phyloP scores from a whole-genome alignment of 2,329 filamentous ascomycete genomes.

The Ceratocystis albifundus region DNA sequence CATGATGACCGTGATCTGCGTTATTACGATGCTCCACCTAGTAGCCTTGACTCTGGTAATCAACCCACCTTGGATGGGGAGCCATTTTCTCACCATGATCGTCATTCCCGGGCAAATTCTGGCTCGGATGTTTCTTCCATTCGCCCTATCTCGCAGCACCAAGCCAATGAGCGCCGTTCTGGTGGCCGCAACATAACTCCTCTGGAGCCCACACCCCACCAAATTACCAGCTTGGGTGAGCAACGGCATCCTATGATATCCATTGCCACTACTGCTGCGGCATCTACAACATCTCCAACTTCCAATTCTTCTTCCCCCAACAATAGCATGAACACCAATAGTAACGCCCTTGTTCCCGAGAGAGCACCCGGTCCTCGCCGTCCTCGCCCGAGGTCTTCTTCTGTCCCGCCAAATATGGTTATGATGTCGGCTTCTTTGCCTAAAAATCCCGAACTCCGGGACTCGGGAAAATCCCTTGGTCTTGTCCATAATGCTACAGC shows the following conservation, averaged over 20 bases:
- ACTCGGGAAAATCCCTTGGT: conserved; percentile 41
- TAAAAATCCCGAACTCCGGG: conserved; percentile 33
- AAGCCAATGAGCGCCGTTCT: conserved; percentile 15
- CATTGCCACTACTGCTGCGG: neutral
- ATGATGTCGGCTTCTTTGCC: conserved; percentile 19
- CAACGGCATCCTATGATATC: conserved; percentile 13
- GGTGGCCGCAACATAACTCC: conserved; percentile 21
- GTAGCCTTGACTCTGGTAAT: too few relatives aligned
- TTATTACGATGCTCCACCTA: neutral
- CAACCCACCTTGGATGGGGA: neutral
- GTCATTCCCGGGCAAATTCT: neutral
- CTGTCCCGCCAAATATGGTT: conserved; percentile 29
- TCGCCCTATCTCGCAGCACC: neutral
- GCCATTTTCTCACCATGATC: neutral
- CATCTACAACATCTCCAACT: neutral
- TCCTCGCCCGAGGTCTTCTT: conserved; percentile 27
- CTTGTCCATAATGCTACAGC: conserved; percentile 21
- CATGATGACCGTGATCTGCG: neutral
- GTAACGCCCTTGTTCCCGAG: conserved; percentile 13
- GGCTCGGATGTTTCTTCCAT: neutral
- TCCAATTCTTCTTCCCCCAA: neutral
- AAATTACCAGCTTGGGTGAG: conserved; percentile 14
- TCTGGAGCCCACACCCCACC: conserved; percentile 18
- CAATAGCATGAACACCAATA: neutral
- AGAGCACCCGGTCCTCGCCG: conserved; percentile 12